These are phyloP conservation scores for Draba incana DNA, from an alignment of 345 rosid genomes.

Conservation along the genomic window DNA sequence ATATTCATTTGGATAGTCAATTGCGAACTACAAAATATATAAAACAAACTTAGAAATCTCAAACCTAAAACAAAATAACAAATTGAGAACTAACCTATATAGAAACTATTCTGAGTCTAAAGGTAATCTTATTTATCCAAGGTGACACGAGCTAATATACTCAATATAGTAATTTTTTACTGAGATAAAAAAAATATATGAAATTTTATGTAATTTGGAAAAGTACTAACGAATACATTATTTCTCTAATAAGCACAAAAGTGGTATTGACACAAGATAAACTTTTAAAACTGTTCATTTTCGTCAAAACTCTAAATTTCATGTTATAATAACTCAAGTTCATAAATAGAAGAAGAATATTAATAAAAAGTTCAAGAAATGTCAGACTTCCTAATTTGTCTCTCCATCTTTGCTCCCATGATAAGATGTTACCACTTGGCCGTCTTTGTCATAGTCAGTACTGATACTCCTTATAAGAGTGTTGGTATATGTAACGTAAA, in stretches of 20 bases:
- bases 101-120: not conserved
- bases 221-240: too few species aligned
- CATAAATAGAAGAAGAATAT: not conserved
- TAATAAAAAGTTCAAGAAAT: not conserved
- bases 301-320: too few species aligned
- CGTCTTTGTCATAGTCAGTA: conserved; percentile 23
- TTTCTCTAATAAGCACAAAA: too few species aligned
- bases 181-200: too few species aligned
- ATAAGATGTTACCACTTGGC: conserved; percentile 23
- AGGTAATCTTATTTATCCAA: not conserved
- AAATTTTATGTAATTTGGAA: too few species aligned
- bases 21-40: conserved; percentile 9
- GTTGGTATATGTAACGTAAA: conserved; percentile 13
- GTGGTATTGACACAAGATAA: too few species aligned
- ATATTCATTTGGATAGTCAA: conserved; percentile 35
- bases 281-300: too few species aligned
- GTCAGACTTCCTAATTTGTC: conserved; percentile 25
- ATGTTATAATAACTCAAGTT: too few species aligned
- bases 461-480: conserved; percentile 24
- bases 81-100: too few species aligned
- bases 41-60: not conserved
- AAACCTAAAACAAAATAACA: too few species aligned
- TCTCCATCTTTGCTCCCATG: conserved; percentile 34
- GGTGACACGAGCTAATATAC: too few species aligned
- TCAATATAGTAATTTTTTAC: too few species aligned